A percentile compares a stretch with the other conserved stretches of the same genome.
Conservation (phyloP, 2,329 filamentous ascomycete genomes). For the Ramichloridium luteum region DNA sequence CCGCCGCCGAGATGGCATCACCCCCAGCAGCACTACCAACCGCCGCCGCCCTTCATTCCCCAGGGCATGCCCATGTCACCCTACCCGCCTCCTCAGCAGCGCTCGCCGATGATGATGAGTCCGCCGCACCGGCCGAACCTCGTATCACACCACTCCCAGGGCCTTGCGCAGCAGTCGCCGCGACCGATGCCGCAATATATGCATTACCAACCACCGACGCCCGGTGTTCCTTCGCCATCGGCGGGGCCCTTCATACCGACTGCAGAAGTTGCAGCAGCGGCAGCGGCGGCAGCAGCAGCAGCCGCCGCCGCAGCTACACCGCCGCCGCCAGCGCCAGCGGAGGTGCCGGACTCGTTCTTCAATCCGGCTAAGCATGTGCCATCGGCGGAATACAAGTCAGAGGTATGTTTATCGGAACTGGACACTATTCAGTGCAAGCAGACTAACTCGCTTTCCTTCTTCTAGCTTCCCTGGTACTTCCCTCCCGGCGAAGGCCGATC, state of each 20-base stretch:
- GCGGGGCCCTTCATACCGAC: no score
- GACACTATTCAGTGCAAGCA: no score
- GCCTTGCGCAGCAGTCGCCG: no score
- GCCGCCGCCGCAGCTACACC: slow-evolving; percentile 6
- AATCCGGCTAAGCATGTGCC: slow-evolving; percentile 4
- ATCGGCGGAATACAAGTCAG: slow-evolving; percentile 3
- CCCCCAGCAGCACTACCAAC: slow-evolving; percentile 29
- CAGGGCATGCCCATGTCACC: slow-evolving; percentile 22
- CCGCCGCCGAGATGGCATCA: slow-evolving; percentile 21
- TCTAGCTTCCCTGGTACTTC: slow-evolving; percentile 51
- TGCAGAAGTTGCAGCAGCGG: no score
- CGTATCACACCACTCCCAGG: slow-evolving; percentile 31
- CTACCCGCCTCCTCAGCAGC: slow-evolving; percentile 26
- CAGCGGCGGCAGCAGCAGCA: no score
- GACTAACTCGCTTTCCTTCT: no score
- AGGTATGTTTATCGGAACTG: no score
- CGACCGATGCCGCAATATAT: slow-evolving; percentile 20
- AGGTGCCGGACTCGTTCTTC: no score
- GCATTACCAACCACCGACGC: slow-evolving; percentile 6
- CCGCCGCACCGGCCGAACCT: slow-evolving; percentile 34
- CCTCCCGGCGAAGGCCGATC: slow-evolving; percentile 32
- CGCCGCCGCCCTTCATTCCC: slow-evolving; percentile 19
- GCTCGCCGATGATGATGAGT: slow-evolving; percentile 35
- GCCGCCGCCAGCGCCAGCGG: no score
- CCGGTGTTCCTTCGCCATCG: no score